These are phyloP conservation scores for Sclerospora graminicola DNA, from an alignment of 352 stramenopile genomes.

Conservation along the genomic window DNA sequence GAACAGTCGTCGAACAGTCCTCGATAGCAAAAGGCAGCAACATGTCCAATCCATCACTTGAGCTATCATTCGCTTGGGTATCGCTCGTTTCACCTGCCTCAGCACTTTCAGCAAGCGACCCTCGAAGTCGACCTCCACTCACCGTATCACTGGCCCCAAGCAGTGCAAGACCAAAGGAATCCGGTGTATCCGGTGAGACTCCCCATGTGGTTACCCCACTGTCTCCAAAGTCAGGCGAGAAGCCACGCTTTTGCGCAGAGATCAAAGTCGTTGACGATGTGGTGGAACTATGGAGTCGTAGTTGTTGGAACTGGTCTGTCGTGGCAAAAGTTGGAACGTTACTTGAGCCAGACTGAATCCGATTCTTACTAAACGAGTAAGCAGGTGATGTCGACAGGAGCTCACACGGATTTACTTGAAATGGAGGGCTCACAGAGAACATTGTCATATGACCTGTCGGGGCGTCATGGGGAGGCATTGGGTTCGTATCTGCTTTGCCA, in stretches of 20 bases:
- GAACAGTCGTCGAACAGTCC: slow-evolving; percentile 23
- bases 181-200: slow-evolving; percentile 52
- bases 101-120: slow-evolving; percentile 23
- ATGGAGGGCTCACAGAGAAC: slow-evolving; percentile 45
- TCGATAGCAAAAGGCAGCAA: slow-evolving; percentile 62
- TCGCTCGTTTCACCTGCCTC: slow-evolving; percentile 1
- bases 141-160: slow-evolving; percentile 15
- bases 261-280: slow-evolving; percentile 9
- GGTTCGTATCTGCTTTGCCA: slow-evolving; percentile 9
- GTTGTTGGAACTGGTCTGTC: slow-evolving; percentile 39
- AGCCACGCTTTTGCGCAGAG: slow-evolving; percentile 27
- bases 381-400: slow-evolving; percentile 61
- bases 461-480: slow-evolving; percentile 4
- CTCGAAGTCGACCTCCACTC: slow-evolving; percentile 17
- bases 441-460: slow-evolving; percentile 13
- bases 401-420: slow-evolving; percentile 57
- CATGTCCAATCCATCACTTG: slow-evolving; percentile 21
- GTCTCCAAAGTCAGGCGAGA: slow-evolving; percentile 59
- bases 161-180: slow-evolving; percentile 51
- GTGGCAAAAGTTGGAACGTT: slow-evolving; percentile 46
- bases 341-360: slow-evolving; percentile 30
- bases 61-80: slow-evolving; percentile 8
- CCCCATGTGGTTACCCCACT: slow-evolving; percentile 46
- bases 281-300: slow-evolving; percentile 16
- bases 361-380: slow-evolving; percentile 69